Percentiles rank a stretch among this genome's conserved stretches.
These are phyloP conservation scores for Rhizophagus sp. DNA, from an alignment of 192 early-diverging fungal species.

Conservation along the genomic window DNA sequence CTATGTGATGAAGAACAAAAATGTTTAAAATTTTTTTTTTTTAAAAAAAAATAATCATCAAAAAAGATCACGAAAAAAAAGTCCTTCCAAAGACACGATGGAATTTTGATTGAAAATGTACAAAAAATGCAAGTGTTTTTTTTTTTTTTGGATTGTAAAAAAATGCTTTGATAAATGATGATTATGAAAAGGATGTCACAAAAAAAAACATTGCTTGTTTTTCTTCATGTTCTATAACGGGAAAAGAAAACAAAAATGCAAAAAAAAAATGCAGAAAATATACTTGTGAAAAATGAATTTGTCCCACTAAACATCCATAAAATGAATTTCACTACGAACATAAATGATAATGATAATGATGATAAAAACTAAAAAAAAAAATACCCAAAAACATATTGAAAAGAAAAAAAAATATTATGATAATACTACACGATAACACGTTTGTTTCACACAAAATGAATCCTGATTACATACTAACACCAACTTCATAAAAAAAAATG, in stretches of 20 bases:
- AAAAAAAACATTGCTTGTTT: background rate
- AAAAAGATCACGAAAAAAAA: background rate
- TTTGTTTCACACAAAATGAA: too few species aligned
- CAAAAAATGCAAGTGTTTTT: background rate
- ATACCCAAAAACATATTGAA: background rate
- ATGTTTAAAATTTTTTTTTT: background rate
- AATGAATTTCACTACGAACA: background rate
- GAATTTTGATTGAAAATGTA: background rate
- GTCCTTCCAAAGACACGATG: background rate
- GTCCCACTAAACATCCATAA: background rate
- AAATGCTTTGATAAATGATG: background rate
- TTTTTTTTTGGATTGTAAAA: background rate
- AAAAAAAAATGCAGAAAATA: background rate
- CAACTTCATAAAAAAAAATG: background rate
- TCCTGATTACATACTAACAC: background rate
- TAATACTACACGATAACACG: background rate
- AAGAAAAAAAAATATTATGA: background rate
- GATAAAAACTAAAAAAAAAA: background rate
- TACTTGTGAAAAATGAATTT: background rate
- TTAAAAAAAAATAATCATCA: background rate
- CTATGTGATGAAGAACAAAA: background rate
- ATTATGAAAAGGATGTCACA: background rate
- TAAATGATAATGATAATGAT: background rate
- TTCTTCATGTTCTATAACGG: background rate
- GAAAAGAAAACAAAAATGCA: background rate